phyloP scores from a whole-genome alignment of 805 yeast species.

The Clavispora fructus region DNA sequence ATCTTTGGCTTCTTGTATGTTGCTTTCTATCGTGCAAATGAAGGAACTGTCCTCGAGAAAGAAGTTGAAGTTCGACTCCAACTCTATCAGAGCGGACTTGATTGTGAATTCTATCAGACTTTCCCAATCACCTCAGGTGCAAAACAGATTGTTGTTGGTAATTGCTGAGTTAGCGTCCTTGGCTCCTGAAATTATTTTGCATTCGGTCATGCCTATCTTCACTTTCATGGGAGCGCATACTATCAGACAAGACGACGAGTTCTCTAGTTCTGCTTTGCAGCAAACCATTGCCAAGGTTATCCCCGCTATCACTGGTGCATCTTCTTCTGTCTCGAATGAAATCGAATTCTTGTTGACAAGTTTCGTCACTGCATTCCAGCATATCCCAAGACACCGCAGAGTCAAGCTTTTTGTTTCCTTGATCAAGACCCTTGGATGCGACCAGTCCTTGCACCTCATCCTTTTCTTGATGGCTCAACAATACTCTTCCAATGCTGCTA shows the following conservation, averaged over 20 bases:
- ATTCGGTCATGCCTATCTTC: constrained; percentile 98
- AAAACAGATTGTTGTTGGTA: constrained; percentile 78
- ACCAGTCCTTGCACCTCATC: constrained; percentile 62
- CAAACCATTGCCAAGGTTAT: constrained; percentile 86
- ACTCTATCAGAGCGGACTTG: constrained; percentile 78
- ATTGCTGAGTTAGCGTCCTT: constrained; percentile 82
- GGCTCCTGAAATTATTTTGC: constrained; percentile 86
- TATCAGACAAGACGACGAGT: constrained; percentile 93
- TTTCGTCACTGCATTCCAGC: constrained; percentile 91
- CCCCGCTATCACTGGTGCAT: constrained; percentile 69
- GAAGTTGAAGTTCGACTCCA: constrained; percentile 46
- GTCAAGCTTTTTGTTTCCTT: constrained; percentile 77
- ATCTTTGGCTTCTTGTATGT: constrained; percentile 81
- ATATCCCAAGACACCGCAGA: constrained; percentile 94
- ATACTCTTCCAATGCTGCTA: constrained; percentile 45
- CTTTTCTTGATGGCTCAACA: constrained; percentile 79
- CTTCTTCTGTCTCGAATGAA: constrained; percentile 47
- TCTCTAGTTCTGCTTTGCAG: constrained; percentile 86
- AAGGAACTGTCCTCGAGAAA: constrained; percentile 25
- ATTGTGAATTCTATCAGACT: constrained; percentile 87
- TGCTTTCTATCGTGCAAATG: constrained; percentile 56
- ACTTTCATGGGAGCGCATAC: constrained; percentile 99
- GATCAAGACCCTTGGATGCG: constrained; percentile 67
- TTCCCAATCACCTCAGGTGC: constrained; percentile 90
- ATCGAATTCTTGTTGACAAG: constrained; percentile 80